Conservation (phyloP, 192 early-diverging fungal species). For the Podila epicladia region DNA sequence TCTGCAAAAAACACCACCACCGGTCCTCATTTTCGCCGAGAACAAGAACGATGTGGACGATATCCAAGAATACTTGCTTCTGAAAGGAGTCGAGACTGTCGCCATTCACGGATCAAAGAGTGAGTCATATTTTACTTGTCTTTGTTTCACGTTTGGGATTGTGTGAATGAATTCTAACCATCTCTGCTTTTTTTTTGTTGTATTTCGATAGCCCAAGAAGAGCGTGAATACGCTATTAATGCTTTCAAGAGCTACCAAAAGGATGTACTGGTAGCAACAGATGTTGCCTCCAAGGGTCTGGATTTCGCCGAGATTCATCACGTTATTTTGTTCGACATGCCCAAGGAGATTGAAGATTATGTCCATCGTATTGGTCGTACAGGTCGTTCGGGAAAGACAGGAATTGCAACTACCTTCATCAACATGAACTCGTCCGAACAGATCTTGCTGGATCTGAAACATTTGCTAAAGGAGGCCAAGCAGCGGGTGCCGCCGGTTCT, state of each 20-base stretch:
- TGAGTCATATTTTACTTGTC: constrained; percentile 30
- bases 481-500: constrained; percentile 92
- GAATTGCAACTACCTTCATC: constrained; percentile 97
- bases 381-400: constrained; percentile 95
- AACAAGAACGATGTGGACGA: constrained; percentile 99
- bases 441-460: constrained; percentile 94
- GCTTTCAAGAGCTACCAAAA: constrained; percentile 91
- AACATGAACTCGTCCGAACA: constrained; percentile 93
- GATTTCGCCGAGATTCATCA: constrained; percentile 97
- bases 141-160: too few species aligned
- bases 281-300: constrained; percentile 95
- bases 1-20: constrained; percentile 96
- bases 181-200: constrained; percentile 14
- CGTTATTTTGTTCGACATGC: constrained; percentile 99
- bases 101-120: constrained; percentile 96
- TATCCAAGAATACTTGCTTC: constrained; percentile 94
- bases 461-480: constrained; percentile 90
- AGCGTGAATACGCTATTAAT: constrained; percentile 95
- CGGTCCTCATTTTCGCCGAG: constrained; percentile 96
- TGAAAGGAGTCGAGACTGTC: constrained; percentile 95
- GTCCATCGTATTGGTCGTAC: constrained; percentile 98
- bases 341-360: constrained; percentile 99
- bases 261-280: constrained; percentile 97
- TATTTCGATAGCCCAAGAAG: constrained; percentile 79
- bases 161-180: not conserved